These are phyloP conservation scores for Parasarocladium wereldwijsianum DNA, from an alignment of 2,329 filamentous ascomycete genomes.

Conservation along the genomic window DNA sequence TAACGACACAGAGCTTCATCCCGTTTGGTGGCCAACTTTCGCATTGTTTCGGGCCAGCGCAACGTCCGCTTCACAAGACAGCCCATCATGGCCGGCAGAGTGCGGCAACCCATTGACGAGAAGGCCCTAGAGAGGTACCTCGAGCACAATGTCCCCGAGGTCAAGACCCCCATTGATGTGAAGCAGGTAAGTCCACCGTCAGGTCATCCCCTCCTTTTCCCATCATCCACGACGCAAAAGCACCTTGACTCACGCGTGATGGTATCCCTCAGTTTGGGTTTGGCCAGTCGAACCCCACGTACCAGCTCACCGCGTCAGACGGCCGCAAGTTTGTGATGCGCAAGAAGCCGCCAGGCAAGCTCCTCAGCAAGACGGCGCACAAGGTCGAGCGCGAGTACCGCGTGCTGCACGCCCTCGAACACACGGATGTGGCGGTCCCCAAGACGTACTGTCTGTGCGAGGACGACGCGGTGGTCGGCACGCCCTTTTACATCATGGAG, in stretches of 20 bases:
- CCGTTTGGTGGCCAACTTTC: background rate
- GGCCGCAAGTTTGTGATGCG: conserved; percentile 72
- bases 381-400: conserved; percentile 92
- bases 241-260: no score
- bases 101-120: conserved; percentile 84
- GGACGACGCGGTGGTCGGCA: conserved; percentile 66
- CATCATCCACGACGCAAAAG: no score
- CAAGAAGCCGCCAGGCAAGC: conserved; percentile 93
- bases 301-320: conserved; percentile 65
- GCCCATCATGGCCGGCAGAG: conserved; percentile 63
- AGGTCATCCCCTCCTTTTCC: background rate
- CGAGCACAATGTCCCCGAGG: conserved; percentile 60
- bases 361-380: conserved; percentile 87
- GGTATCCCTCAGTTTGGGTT: conserved; percentile 67
- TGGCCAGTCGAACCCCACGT: conserved; percentile 94
- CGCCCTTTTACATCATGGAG: conserved; percentile 94
- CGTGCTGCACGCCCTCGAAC: conserved; percentile 68
- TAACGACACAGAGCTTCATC: background rate
- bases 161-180: conserved; percentile 69
- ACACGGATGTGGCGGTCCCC: conserved; percentile 75
- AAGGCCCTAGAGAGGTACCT: conserved; percentile 68
- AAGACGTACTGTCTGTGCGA: conserved; percentile 75
- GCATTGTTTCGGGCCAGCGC: background rate
- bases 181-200: conserved; percentile 54
- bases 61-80: background rate